Conservation (phyloP, 2,329 filamentous ascomycete species). For the Curvularia eragrostidis region DNA sequence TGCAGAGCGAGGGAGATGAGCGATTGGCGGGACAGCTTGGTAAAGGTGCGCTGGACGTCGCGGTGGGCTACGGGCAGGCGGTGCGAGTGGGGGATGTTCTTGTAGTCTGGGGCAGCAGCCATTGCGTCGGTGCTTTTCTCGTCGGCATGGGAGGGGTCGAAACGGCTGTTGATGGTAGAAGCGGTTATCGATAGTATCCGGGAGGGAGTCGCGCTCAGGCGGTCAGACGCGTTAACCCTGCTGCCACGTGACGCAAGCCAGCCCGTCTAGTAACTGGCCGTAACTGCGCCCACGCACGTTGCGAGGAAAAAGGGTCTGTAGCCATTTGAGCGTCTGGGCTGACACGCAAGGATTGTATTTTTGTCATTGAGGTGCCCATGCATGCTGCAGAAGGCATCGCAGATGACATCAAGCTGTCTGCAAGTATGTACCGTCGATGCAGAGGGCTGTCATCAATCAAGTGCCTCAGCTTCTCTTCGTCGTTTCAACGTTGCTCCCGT, state of each 20-base stretch:
- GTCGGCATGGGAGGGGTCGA: slow-evolving; percentile 37
- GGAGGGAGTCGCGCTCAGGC: slow-evolving; percentile 19
- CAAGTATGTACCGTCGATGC: neutral
- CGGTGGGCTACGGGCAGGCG: slow-evolving; percentile 71
- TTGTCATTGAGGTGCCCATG: neutral
- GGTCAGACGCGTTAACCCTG: slow-evolving; percentile 12
- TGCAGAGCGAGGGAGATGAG: slow-evolving; percentile 75
- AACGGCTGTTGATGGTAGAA: slow-evolving; percentile 20
- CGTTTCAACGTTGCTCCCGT: neutral
- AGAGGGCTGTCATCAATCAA: neutral
- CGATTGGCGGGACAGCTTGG: slow-evolving; percentile 72
- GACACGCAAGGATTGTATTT: neutral
- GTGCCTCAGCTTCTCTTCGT: neutral
- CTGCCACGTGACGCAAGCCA: slow-evolving; percentile 20
- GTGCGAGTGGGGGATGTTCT: slow-evolving; percentile 73
- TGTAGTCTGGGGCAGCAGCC: slow-evolving; percentile 72
- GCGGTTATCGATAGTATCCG: slow-evolving; percentile 33
- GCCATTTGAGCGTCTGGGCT: too few relatives aligned
- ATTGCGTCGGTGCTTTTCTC: slow-evolving; percentile 36
- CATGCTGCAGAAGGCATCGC: neutral
- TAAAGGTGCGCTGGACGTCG: slow-evolving; percentile 70
- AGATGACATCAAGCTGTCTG: neutral
- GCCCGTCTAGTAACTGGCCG: neutral
- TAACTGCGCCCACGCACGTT: neutral
- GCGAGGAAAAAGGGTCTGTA: neutral